Base-by-base conservation (phyloP, 2,329 filamentous ascomycete species). In the Thyridium curvatum region DNA sequence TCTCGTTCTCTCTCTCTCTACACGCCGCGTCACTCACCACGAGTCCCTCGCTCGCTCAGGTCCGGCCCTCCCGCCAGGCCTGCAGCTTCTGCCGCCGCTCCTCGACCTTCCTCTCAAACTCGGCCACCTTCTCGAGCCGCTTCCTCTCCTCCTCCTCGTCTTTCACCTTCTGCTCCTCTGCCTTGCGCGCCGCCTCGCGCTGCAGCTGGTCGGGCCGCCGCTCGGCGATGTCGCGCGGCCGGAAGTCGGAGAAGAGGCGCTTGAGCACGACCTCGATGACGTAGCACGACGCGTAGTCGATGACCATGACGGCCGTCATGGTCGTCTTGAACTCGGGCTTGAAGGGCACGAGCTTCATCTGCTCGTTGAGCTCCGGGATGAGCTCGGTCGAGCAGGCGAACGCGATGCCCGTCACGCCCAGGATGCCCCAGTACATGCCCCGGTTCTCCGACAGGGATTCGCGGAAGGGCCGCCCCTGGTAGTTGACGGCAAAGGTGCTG, bases 401-500 rank as follows among this genome's bases (percentile, higher is more conserved):
- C 6, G 93, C 91, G 21, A 98, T 86, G 32, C 73, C 88, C 0
- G 88, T 87, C 13, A 96, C 91, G 47, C 85, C 84, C 31, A 98
- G 69, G 40, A 98, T 88, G 43, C 93, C 93, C 73, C 86, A 98
- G 70, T 93, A 98, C 93, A 98, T 98, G 60, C 87, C 89, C 62
- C 82, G 85, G 72, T 98, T 98, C 68, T 96, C 93, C 5, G 85
- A 83, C 49, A 98, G 88, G 16, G 85, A 86, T 66, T 98, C 93
- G 43, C 93, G 86, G 84, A 98, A 98, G 12, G 93, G 93, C 9
- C 93, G 85, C 42, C 93, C 93, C 65, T 98, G 93, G 71, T 98
- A 98, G 72, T 98, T 98, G 72, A 98, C 95, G 44, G 93, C 90
- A 55, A 98, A 98, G 3, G 93, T 98, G 17, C 90, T 96, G 57